These are phyloP conservation scores for Malassezia pachydermatis DNA, from an alignment of 1,284 basidiomycete species.

Conservation along the genomic window DNA sequence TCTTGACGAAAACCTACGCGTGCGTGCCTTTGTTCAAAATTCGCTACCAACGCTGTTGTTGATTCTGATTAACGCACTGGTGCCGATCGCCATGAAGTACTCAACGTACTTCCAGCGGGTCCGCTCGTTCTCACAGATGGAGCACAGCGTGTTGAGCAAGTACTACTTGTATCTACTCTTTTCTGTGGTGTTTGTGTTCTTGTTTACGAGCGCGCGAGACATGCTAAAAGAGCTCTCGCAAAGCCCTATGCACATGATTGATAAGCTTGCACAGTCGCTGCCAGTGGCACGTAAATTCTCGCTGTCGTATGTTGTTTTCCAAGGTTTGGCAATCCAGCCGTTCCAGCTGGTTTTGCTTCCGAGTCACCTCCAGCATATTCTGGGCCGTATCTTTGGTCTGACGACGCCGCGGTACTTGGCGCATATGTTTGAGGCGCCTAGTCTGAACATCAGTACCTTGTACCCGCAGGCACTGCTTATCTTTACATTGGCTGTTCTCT, in stretches of 20 bases:
- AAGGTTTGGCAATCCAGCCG: slow-evolving; percentile 87
- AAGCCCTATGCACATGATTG: slow-evolving; percentile 41
- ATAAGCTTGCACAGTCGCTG: slow-evolving; percentile 37
- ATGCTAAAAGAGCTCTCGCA: slow-evolving; percentile 51
- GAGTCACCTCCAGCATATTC: slow-evolving; percentile 26
- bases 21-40: slow-evolving; percentile 81
- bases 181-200: slow-evolving; percentile 91
- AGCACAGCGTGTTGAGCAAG: slow-evolving; percentile 83
- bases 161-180: slow-evolving; percentile 72
- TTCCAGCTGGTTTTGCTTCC: slow-evolving; percentile 60
- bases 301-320: slow-evolving; percentile 85
- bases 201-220: slow-evolving; percentile 78
- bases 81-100: slow-evolving; percentile 83
- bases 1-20: slow-evolving; percentile 67
- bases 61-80: slow-evolving; percentile 73
- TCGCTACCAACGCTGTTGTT: slow-evolving; percentile 81
- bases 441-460: slow-evolving; percentile 61
- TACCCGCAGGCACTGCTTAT: slow-evolving; percentile 91
- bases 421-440: slow-evolving; percentile 89
- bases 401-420: slow-evolving; percentile 63
- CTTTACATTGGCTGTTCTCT: slow-evolving; percentile 85
- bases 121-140: slow-evolving; percentile 77
- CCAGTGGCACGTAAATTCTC: slow-evolving; percentile 66
- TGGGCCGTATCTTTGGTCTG: slow-evolving; percentile 26
- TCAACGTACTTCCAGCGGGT: slow-evolving; percentile 74